Base-by-base conservation (phyloP, 2,329 filamentous ascomycete species). In the Macrophomina tecta region DNA sequence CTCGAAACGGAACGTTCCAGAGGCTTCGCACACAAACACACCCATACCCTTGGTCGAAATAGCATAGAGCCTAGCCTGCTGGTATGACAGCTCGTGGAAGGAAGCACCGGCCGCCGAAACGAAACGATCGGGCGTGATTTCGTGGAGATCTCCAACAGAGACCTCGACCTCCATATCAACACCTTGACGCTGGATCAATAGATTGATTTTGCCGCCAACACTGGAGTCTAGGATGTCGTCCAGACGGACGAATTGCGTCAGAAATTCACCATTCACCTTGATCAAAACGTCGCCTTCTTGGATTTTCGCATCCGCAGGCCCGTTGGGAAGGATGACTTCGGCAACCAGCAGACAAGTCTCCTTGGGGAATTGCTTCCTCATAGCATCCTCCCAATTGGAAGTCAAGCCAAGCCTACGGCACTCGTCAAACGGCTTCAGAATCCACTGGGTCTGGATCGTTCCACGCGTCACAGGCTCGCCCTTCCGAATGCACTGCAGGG, bases 341-440 rank as follows among this genome's bases (percentile, higher is more conserved):
- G 94, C 94, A 12, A 97, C 94, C 34, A 99, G 87, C 92, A 99
- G 94, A 75, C 95, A 96, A 30, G 93, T 98, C 81, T 97, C 95
- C 72, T 92, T 91, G 0, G 96, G 95, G 71, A 97, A 97, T 32
- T 88, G 84, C 72, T 91, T 88, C 40, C 95, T 90, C 69, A 97
- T 89, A 66, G 90, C 89, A 45, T 91, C 90, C 82, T 99, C 95
- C 89, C 93, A 96, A 62, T 93, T 87, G 0, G 93, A 85, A 1
- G 88, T 92, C 68, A 99, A 83, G 7, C 95, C 95, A 11, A 99
- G 84, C 68, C 95, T 87, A 65, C 94, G 89, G 78, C 95, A 98
- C 78, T 99, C 96, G 73, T 99, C 96, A 73, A 99, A 99, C 0
- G 95, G 93, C 79, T 98, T 98, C 69, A 99, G 86, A 64, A 98